A percentile compares a stretch with the other conserved stretches of the same genome.
These are phyloP conservation scores for Aspergillus ostianus DNA, from an alignment of 495 filamentous ascomycete species.

Conservation along the genomic window DNA sequence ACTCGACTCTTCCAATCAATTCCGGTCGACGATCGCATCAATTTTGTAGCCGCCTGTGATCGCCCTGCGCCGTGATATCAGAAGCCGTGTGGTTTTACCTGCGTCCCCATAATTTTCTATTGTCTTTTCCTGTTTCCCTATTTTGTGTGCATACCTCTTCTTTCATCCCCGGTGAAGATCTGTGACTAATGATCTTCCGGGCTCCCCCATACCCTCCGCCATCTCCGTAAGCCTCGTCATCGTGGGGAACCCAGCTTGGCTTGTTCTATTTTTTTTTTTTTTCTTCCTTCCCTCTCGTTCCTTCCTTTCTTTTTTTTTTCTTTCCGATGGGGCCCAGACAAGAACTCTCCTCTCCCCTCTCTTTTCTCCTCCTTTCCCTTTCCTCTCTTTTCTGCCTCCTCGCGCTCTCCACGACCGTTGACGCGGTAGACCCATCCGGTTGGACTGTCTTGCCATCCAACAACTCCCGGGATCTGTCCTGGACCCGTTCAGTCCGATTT, in stretches of 20 bases:
- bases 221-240: constrained; percentile 31
- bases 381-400: constrained; percentile 19
- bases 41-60: constrained; percentile 1
- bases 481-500: constrained; percentile 22
- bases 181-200: constrained; percentile 32
- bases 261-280: constrained; percentile 4
- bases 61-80: not conserved
- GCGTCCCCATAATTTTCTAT: not conserved
- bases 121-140: not conserved
- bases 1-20: not conserved
- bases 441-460: constrained; percentile 37
- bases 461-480: constrained; percentile 28
- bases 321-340: constrained; percentile 19
- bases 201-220: constrained; percentile 32
- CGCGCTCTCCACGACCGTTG: constrained; percentile 20
- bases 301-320: constrained; percentile 8
- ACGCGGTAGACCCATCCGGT: constrained; percentile 16
- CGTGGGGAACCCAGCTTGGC: constrained; percentile 28
- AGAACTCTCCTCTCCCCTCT: constrained; percentile 17
- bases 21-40: constrained; percentile 4
- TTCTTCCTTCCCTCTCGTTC: constrained; percentile 5
- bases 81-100: not conserved
- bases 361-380: constrained; percentile 12
- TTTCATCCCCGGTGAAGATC: constrained; percentile 12
- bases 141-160: not conserved